Evolutionary conservation across 2,329 filamentous ascomycete species (phyloP).

Genomic region (Pezicula neosporulosa): DNA sequence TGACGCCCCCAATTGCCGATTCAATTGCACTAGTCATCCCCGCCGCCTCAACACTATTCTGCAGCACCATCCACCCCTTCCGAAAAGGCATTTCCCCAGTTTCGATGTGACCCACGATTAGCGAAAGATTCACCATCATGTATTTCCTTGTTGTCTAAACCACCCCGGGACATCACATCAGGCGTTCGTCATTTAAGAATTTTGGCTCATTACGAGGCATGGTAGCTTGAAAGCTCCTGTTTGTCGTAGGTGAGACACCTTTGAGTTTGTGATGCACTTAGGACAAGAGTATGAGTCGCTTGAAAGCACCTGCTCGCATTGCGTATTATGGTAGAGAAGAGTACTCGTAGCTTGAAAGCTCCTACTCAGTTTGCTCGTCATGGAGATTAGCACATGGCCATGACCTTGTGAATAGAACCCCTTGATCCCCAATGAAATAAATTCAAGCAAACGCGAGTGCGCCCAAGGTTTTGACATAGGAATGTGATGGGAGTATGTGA

Average conservation of each 20-base stretch:
- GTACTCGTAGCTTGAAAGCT: slow-evolving; percentile 30
- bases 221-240: slow-evolving; percentile 33
- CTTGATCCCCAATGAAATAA: too few species aligned
- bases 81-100: slow-evolving; percentile 16
- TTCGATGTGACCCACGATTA: slow-evolving; percentile 30
- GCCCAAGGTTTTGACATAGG: too few species aligned
- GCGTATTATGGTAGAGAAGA: slow-evolving; percentile 11
- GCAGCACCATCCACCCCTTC: slow-evolving; percentile 12
- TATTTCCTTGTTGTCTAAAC: slow-evolving; percentile 26
- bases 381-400: too few species aligned
- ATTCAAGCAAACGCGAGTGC: too few species aligned
- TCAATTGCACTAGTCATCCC: slow-evolving; percentile 4
- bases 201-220: slow-evolving; percentile 19
- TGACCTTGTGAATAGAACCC: too few species aligned
- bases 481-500: too few species aligned
- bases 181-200: slow-evolving; percentile 23
- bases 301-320: slow-evolving; percentile 27
- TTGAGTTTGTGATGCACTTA: slow-evolving; percentile 3
- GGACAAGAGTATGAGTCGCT: slow-evolving; percentile 23
- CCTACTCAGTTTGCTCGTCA: slow-evolving; percentile 12
- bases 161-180: slow-evolving; percentile 24
- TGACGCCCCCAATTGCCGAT: slow-evolving; percentile 14
- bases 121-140: slow-evolving; percentile 35
- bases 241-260: slow-evolving; percentile 4
- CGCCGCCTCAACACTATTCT: slow-evolving; percentile 5